These are phyloP conservation scores for Tilletia horrida DNA, from an alignment of 1,284 basidiomycete species.

Conservation along the genomic window DNA sequence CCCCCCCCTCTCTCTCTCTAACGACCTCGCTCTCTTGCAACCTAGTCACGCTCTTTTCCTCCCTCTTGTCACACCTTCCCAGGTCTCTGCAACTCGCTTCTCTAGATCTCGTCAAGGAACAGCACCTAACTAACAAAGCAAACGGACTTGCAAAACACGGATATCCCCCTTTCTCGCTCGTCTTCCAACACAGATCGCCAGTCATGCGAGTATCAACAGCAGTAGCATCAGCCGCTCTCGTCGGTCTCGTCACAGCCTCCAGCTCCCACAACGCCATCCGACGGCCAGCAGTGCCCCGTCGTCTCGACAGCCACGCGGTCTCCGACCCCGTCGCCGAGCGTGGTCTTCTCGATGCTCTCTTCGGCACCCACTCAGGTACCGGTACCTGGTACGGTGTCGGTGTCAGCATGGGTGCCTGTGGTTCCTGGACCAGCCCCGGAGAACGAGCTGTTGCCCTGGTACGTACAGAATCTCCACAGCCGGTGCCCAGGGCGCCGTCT, in stretches of 20 bases:
- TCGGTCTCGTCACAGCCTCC: not conserved
- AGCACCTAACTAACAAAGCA: no score
- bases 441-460: constrained; percentile 4
- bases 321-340: constrained; percentile 14
- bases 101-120: no score
- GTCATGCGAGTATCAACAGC: no score
- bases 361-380: not conserved
- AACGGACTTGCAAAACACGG: no score
- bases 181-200: no score
- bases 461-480: not conserved
- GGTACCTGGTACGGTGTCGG: constrained; percentile 16
- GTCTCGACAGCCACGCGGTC: not conserved
- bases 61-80: no score
- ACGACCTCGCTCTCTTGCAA: no score
- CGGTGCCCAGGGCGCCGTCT: not conserved
- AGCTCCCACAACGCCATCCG: constrained; percentile 17
- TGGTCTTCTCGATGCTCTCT: constrained; percentile 14
- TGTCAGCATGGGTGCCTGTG: constrained; percentile 14
- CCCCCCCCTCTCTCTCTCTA: no score
- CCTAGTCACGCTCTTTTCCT: no score
- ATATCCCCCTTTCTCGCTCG: no score
- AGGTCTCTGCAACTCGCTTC: no score
- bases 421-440: not conserved
- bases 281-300: constrained; percentile 1
- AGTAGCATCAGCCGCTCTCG: no score